Base-by-base conservation (phyloP, 257 asterid species). In the Jasminum sambac region DNA sequence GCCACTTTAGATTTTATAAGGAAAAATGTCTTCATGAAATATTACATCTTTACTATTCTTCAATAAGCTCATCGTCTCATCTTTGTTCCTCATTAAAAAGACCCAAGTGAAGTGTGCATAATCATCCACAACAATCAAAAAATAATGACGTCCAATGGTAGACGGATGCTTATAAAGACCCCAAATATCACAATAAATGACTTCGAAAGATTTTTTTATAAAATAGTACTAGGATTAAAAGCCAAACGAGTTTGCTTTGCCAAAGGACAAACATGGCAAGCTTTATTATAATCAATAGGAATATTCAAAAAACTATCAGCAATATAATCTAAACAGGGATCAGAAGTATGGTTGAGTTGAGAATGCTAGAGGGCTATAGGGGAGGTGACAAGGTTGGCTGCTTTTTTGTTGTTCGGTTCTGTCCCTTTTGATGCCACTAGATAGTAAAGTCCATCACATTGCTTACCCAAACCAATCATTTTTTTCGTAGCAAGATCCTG, bases 401-500 rank as follows among this genome's bases (percentile, higher is more conserved):
- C 43, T 6, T 39, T 39, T 39, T n/a, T 39, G 8, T 5, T 6
- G 6, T 39, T 5, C 11, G 8, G 36, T 30, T 30, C 4, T 4
- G 36, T 10, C 6, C 43, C 11, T 5, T 43, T 43, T 10, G 11
- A 1, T 10, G 50, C 7, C 14, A 43, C 50, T 11, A 62, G 39
- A 64, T 42, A 42, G 34, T 61, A 71, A 5, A 71, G 69, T 36
- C 52, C 63, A 39, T 0, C 34, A n/a, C 24, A 9, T 8, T 62
- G 0, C 23, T 71, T n/a, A 37, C 26, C 68, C 38, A 8, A 42
- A 50, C 46, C 46, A 70, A 70, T 70, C 61, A 12, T 60, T 23
- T 42, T 70, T 9, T 23, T 50, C 36, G 6, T 40, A 10, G 50
- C 50, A 11, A 43, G 50, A 43, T 43, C 50, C 39, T 26, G 38